Base-by-base conservation (phyloP, 2,329 filamentous ascomycete species). In the Trichoderma brevicompactum region DNA sequence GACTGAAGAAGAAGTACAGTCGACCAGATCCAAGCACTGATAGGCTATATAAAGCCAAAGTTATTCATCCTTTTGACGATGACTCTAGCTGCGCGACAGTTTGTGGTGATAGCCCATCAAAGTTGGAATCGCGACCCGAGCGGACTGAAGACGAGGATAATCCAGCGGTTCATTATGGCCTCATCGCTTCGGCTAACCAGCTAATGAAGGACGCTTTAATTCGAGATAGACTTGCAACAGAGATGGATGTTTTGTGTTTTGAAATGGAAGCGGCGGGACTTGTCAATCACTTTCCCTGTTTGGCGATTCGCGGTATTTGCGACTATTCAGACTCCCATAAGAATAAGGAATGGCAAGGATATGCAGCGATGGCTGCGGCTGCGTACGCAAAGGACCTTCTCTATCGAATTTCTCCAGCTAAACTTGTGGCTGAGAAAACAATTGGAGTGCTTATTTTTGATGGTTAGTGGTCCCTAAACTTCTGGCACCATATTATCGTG, bases 221-320 rank as follows among this genome's bases (percentile, higher is more conserved):
- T 6, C 28, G 54, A 15, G 54, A 58, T 15, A 61, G 50, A 10
- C 68, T 67, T 10, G 15, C 7, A 7, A 4, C 4, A 0, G 32
- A 46, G 1, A 61, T 13, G 5, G 49, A 64, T 36, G 53, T 41
- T 17, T 23, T 70, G 1, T 70, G 66, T 7, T 54, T 54, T 15
- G 52, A 54, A 5, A 54, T 9, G 36, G 52, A 54, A 10, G 52
- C 52, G 5, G 52, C 52, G 15, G 52, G 36, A n/a, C 13, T 54
- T 6, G 23, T 54, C 12, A 54, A 54, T 15, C 36, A 54, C 23
- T 67, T 76, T 4, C 72, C 74, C 0, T 77, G 73, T 49, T 52
- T 79, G 0, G 70, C 75, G 0, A 75, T 79, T 32, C 71, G 74
- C 12, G 77, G 76, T 1, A 75, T 79, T 3, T 78, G 73, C 41